Conservation (phyloP, 1,284 basidiomycete genomes). For the Rhodotorula sp. region DNA sequence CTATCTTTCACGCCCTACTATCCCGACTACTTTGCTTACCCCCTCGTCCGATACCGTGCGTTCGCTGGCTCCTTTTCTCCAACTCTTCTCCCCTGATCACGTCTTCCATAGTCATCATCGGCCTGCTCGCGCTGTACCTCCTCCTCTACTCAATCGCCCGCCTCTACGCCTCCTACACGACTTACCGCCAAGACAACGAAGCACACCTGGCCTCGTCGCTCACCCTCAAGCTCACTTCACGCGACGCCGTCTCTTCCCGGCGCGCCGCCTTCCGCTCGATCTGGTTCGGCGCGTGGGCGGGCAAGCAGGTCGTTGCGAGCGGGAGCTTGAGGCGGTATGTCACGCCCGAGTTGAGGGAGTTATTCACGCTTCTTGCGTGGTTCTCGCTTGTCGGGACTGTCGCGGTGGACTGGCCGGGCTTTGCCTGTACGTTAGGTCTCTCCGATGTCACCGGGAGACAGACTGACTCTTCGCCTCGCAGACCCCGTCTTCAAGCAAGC, state of each 20-base stretch:
- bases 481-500: slow-evolving; percentile 82
- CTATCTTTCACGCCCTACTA: slow-evolving; percentile 73
- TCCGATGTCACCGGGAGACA: too few relatives aligned
- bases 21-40: slow-evolving; percentile 64
- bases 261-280: slow-evolving; percentile 68
- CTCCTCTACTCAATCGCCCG: slow-evolving; percentile 72
- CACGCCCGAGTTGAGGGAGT: slow-evolving; percentile 87
- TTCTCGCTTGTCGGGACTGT: slow-evolving; percentile 75
- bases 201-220: slow-evolving; percentile 43
- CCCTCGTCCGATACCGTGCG: slow-evolving; percentile 66
- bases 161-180: slow-evolving; percentile 65
- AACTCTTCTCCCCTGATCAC: background rate
- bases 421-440: slow-evolving; percentile 66
- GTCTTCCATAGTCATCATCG: slow-evolving; percentile 63
- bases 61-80: background rate
- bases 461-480: slow-evolving; percentile 47
- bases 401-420: slow-evolving; percentile 88
- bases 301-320: slow-evolving; percentile 77
- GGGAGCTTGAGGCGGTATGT: slow-evolving; percentile 86
- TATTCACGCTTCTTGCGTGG: slow-evolving; percentile 87
- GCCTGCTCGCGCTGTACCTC: slow-evolving; percentile 68
- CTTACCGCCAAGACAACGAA: slow-evolving; percentile 40
- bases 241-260: slow-evolving; percentile 49
- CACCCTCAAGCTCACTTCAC: slow-evolving; percentile 37
- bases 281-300: slow-evolving; percentile 86